phyloP scores from a whole-genome alignment of 2,329 filamentous ascomycete species.

The Diplodia intermedia region DNA sequence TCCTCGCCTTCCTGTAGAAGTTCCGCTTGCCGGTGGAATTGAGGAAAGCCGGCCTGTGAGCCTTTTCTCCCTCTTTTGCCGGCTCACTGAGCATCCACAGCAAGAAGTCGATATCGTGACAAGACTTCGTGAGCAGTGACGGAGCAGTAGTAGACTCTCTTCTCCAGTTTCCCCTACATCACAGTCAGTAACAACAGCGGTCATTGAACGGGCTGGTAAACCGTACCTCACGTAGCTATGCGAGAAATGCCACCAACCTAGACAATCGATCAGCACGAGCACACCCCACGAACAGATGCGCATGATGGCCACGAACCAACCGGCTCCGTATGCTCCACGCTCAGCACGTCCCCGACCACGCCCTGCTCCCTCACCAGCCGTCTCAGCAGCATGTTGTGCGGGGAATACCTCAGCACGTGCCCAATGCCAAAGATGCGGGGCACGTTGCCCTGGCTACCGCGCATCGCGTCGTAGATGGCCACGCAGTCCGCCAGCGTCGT shows the following conservation, averaged over 20 bases:
- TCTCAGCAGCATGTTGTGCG: constrained; percentile 86
- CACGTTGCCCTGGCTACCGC: constrained; percentile 37
- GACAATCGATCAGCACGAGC: constrained; percentile 39
- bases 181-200: constrained; percentile 7
- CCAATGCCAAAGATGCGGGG: constrained; percentile 80
- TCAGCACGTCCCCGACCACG: constrained; percentile 83
- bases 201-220: not conserved
- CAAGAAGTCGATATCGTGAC: constrained; percentile 92
- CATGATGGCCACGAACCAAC: constrained; percentile 71
- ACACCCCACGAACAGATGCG: constrained; percentile 1
- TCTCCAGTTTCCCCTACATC: constrained; percentile 82
- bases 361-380: constrained; percentile 76
- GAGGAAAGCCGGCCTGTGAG: constrained; percentile 77
- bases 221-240: constrained; percentile 80
- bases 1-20: constrained; percentile 76
- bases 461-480: constrained; percentile 69
- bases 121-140: constrained; percentile 90
- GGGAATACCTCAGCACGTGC: constrained; percentile 91
- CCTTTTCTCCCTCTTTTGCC: constrained; percentile 21
- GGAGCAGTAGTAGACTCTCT: constrained; percentile 77
- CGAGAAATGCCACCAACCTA: constrained; percentile 85
- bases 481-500: constrained; percentile 80
- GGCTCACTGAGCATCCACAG: constrained; percentile 74
- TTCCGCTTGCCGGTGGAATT: constrained; percentile 78
- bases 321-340: constrained; percentile 89